Evolutionary conservation across 208 protist species (phyloP), one percentile per base, ranked within the genome.

Genomic region (Tritrichomonas musculus): DNA sequence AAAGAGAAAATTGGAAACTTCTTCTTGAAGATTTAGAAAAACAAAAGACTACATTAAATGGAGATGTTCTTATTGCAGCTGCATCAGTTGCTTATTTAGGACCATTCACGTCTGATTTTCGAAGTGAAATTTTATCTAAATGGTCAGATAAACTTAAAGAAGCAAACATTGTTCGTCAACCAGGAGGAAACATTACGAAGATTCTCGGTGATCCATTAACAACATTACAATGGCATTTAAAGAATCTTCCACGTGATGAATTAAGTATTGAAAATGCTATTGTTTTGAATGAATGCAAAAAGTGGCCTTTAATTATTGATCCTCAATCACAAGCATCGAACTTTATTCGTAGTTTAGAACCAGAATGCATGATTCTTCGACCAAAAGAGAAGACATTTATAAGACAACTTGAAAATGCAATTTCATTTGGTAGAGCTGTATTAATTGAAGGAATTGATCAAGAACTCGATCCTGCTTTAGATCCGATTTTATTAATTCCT

Each of bases 401-500:
- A 39, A 92, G 94, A 53, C 92, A 93, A 64, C 93, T 95, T 14
- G 94, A 94, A 77, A 95, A 95, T 65, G 93, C 97, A 25, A 98
- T 99, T 93, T 96, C 96, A 30, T 97, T 98, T 30, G 97, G 97
- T 49, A 65, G 96, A 2, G 53, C 95, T 0, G 93, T 97, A 94
- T 95, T 99, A 2, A 97, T 99, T 94, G 98, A 99, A 94, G 97
- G 97, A 60, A 96, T 99, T 27, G 96, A 96, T 92, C 98, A 99
- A 95, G 97, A 97, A 66, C 97, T 99, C 92, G 98, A 99, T 95
- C 98, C 98, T 30, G 96, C 99, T 47, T 96, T 99, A 14, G 98
- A 99, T 94, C 97, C 98, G 73, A 96, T 99, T 14, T 95, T 99
- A 44, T 97, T 97, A 41, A 98, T 98, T 95, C 97, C 97, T 95